Evolutionary conservation across 2,329 filamentous ascomycete species (phyloP), one percentile per base, ranked within the genome.

Genomic region (Paramyrothecium sp.): DNA sequence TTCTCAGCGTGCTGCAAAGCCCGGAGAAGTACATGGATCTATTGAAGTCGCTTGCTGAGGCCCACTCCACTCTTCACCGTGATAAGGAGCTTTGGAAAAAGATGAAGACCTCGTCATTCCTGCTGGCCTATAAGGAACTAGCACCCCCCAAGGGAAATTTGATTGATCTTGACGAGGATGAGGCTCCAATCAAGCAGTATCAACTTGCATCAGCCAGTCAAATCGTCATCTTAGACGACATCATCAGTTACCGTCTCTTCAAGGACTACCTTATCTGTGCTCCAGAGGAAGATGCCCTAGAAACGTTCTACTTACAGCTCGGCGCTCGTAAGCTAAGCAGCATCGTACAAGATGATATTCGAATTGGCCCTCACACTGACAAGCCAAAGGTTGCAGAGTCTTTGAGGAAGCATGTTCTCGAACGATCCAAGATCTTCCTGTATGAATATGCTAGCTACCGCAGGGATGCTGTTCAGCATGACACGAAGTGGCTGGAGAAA

Each of bases 401-500:
- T 68, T 74, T 98, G 48, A 86, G 89, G 55, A 92, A 89, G 65
- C 87, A 94, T 60, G 90, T 98, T 19, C 78, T 96, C 4, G 96
- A 99, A 71, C 86, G 95, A 55, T 89, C 90, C 55, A 91, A 94
- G 62, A 82, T 99, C 23, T 99, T 98, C 71, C 78, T 99, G 26
- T 89, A 97, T 67, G 93, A 88, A 61, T 86, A 85, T 58, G 69
- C 78, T 22, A 81, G 91, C 66, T 89, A 94, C 69, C 84, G 87
- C 38, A 80, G 84, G 4, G 90, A 96, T 58, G 81, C 83, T n/a
- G 87, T 99, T 67, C 89, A 89, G 63, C 91, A 95, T 67, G 93
- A 98, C 70, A 83, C 87, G 7, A 91, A 89, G 65, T 99, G 95
- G 95, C 79, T 99, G 12, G 92, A 96, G 66, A 90, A 91, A 68